These are phyloP conservation scores for Monilinia laxa DNA, from an alignment of 2,329 filamentous ascomycete species.

Conservation along the genomic window DNA sequence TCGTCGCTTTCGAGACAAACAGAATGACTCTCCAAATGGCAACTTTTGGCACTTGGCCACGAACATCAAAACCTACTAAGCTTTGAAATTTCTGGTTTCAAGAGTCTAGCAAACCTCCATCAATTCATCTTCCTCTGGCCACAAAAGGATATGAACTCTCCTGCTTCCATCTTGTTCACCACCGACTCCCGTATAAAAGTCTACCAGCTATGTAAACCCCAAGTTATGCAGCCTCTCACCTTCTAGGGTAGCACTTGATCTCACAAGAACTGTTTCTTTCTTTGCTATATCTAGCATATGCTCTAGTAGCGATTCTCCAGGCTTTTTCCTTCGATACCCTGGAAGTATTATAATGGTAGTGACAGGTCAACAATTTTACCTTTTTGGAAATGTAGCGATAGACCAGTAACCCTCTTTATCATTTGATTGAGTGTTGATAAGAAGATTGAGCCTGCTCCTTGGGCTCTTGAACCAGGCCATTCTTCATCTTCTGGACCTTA, in stretches of 20 bases:
- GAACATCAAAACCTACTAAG: too few relatives aligned
- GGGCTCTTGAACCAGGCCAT: neutral
- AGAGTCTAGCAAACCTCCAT: neutral
- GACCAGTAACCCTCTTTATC: constrained; percentile 32
- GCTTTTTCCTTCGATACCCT: constrained; percentile 32
- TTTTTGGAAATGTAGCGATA: constrained; percentile 28
- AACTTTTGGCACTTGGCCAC: too few relatives aligned
- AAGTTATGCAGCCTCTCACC: constrained; percentile 36
- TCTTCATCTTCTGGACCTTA: neutral
- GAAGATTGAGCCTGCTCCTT: neutral
- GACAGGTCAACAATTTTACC: constrained; percentile 32
- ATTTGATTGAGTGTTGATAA: constrained; percentile 22
- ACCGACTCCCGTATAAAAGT: constrained; percentile 26
- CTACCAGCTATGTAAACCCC: constrained; percentile 32
- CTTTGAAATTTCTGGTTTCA: neutral
- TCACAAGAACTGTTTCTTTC: constrained; percentile 31
- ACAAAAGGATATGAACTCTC: constrained; percentile 34
- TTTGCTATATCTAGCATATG: constrained; percentile 29
- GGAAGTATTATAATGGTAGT: constrained; percentile 31
- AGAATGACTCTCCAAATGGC: too few relatives aligned
- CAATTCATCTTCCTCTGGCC: constrained; percentile 25
- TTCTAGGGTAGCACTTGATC: constrained; percentile 29
- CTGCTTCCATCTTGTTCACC: constrained; percentile 24
- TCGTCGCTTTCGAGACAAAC: too few relatives aligned
- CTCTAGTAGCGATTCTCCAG: constrained; percentile 33